These are phyloP conservation scores for Psilocybe sp. DNA, from an alignment of 768 basidiomycete genomes.

Conservation along the genomic window DNA sequence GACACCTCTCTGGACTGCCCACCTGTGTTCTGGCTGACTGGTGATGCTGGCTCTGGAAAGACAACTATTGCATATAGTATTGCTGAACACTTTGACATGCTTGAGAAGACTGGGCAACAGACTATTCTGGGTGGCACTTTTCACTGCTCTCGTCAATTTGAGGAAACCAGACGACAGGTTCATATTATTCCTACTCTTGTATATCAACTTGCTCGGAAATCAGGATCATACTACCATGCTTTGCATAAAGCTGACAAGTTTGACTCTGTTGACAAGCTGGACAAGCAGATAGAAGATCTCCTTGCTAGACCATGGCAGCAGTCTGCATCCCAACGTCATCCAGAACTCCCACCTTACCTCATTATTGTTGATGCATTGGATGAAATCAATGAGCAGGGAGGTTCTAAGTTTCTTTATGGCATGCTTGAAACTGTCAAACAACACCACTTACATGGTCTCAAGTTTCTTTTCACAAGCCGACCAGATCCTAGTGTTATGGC, in stretches of 20 bases:
- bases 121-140: constrained; percentile 17
- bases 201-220: constrained; percentile 10
- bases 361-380: constrained; percentile 21
- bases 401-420: constrained; percentile 11
- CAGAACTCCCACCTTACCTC: constrained; percentile 10
- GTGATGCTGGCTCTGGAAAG: constrained; percentile 6
- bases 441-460: constrained; percentile 10
- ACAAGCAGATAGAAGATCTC: constrained; percentile 14
- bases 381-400: constrained; percentile 13
- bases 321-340: background rate
- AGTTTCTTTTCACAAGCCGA: constrained; percentile 22
- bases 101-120: background rate
- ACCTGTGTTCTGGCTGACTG: background rate
- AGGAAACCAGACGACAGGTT: background rate
- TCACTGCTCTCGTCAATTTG: constrained; percentile 22
- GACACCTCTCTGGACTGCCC: constrained; percentile 5
- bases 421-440: constrained; percentile 12
- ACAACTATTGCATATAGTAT: constrained; percentile 19
- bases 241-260: constrained; percentile 5
- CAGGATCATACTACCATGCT: constrained; percentile 5
- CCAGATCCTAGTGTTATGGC: constrained; percentile 10
- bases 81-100: constrained; percentile 4
- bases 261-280: constrained; percentile 3
- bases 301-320: constrained; percentile 15
- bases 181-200: constrained; percentile 12